Evolutionary conservation across 2,329 filamentous ascomycete genomes (phyloP).

Genomic region (Fusarium buxicola): DNA sequence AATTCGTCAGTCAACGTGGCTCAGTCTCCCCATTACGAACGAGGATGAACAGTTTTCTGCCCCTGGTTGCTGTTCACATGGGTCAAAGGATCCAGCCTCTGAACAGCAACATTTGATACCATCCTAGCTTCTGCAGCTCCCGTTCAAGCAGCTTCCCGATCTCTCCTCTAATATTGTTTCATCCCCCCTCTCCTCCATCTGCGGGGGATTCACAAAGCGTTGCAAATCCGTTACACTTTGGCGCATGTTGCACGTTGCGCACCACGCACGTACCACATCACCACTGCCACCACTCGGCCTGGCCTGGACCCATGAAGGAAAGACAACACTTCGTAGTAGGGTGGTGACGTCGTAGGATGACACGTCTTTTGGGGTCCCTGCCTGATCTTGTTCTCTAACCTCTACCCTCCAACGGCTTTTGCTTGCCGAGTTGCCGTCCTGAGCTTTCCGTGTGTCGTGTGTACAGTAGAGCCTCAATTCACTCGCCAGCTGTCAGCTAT

Average conservation of each 20-base stretch:
- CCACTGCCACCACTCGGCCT: background rate
- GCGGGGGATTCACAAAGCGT: constrained; percentile 3
- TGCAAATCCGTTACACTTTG: constrained; percentile 8
- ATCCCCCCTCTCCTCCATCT: background rate
- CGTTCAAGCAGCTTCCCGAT: background rate
- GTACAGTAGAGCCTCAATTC: background rate
- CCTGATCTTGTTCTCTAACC: background rate
- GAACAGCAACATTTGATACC: background rate
- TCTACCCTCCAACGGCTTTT: constrained; percentile 1
- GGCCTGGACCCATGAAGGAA: constrained; percentile 3
- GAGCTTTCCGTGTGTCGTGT: background rate
- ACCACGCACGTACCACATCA: constrained; percentile 15
- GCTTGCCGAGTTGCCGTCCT: no score
- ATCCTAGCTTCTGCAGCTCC: background rate
- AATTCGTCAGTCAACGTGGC: constrained; percentile 14
- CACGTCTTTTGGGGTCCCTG: constrained; percentile 11
- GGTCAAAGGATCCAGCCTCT: background rate
- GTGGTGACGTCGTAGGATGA: constrained; percentile 28
- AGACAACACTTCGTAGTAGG: constrained; percentile 14
- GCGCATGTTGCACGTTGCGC: constrained; percentile 7
- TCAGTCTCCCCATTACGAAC: constrained; percentile 15
- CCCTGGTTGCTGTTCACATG: constrained; percentile 6
- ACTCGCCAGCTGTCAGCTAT: constrained; percentile 12
- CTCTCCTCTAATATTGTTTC: background rate
- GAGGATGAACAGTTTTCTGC: constrained; percentile 2